Evolutionary conservation across 371 early-diverging fungal species (phyloP).

Genomic region (Lichtheimia ramosa): DNA sequence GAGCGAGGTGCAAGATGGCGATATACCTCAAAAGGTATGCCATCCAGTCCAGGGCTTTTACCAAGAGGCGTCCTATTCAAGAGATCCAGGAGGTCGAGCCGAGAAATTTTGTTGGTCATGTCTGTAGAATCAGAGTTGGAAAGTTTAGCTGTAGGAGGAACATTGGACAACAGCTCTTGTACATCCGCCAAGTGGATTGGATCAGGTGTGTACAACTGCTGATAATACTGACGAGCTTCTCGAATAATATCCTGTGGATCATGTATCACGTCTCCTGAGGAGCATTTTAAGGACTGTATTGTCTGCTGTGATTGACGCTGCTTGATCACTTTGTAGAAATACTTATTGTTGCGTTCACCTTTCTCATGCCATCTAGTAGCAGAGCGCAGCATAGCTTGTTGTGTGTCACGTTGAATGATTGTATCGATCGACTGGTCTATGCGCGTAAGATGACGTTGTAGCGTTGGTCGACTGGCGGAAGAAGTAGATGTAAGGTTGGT

Average conservation of each 20-base stretch:
- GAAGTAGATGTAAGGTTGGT: no score
- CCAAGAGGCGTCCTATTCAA: no score
- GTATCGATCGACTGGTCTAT: no score
- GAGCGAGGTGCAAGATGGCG: not conserved
- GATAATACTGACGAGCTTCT: not conserved
- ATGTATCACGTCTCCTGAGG: no score
- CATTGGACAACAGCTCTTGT: no score
- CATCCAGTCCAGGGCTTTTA: constrained; percentile 13
- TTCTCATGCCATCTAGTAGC: constrained; percentile 18
- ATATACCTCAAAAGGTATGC: constrained; percentile 9
- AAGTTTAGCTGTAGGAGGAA: no score
- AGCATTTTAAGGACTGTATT: constrained; percentile 10
- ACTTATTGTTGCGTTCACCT: constrained; percentile 25
- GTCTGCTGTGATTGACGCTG: constrained; percentile 10
- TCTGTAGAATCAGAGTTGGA: not conserved
- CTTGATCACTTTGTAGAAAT: constrained; percentile 22
- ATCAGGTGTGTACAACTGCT: no score
- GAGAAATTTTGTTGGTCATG: not conserved
- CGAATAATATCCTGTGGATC: not conserved
- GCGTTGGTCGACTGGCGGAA: no score
- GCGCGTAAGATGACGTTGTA: no score
- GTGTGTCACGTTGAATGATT: not conserved
- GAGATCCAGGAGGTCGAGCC: no score
- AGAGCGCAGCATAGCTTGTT: not conserved
- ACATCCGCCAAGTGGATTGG: no score